Evolutionary conservation across 345 rosid genomes (phyloP), one percentile per base, ranked within the genome.

Genomic region (Syzygium aromaticum): DNA sequence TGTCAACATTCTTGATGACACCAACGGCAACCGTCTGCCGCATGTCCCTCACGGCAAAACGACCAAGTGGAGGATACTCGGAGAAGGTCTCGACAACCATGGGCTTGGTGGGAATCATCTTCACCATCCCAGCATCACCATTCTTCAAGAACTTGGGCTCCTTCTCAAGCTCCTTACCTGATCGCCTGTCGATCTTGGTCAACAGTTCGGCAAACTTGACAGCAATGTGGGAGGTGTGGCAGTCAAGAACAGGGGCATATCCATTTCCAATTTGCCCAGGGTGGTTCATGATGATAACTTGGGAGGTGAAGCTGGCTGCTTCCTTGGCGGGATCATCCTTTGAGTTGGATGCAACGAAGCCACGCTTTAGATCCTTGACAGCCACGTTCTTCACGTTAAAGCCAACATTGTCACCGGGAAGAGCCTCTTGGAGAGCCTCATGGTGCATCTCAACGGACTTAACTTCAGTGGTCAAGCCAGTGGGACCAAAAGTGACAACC

Each of bases 71-170:
- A 11, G 91, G 93, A 52, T 90, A 90, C 84, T 78, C 87, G 0
- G 90, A 86, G 49, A 89, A 91, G 9, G 92, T 91, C 73, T 88
- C 92, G 4, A 90, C 90, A 11, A 88, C 89, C 91, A 88, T 89
- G 86, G 91, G 93, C 88, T 89, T 89, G 84, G 86, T 52, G 30
- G 91, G 90, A 90, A 90, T 86, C 90, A 90, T 91, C 90, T 90
- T 88, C 56, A 90, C 89, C 14, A 90, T n/a, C 27, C 91, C 92
- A 27, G 91, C 89, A 51, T 89, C 91, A 73, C 91, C 93, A 11
- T 86, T 91, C 88, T 91, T 91, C 92, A 91, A 85, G 89, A 91
- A 91, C 88, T 91, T 91, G 40, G 93, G 93, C 83, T 90, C 93
- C 92, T 90, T 91, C 89, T 91, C 92, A 14, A 88, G 86, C 88